Percentiles rank a stretch among this genome's conserved stretches.
phyloP scores from a whole-genome alignment of 1,139 yeast species.

The Nakaseomyces nivariensis region DNA sequence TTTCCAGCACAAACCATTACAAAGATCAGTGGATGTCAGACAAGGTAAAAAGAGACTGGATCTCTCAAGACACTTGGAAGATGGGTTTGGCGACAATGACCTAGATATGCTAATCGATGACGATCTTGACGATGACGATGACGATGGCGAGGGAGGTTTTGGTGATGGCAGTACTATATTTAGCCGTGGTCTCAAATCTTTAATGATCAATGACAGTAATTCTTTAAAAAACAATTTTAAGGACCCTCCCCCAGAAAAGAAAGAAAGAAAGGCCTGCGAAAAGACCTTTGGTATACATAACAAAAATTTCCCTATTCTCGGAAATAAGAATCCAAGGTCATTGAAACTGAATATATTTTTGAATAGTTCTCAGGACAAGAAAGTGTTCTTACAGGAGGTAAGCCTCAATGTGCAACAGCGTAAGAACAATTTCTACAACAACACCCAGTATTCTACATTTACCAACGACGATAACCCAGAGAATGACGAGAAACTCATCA shows the following conservation, averaged over 20 bases:
- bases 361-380: conserved; percentile 13
- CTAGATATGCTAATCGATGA: conserved; percentile 8
- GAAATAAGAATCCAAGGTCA: conserved; percentile 13
- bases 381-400: conserved; percentile 16
- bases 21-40: not conserved
- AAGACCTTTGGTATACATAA: conserved; percentile 4
- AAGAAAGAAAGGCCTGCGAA: not conserved
- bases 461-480: not conserved
- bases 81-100: conserved; percentile 6
- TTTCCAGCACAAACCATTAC: conserved; percentile 12
- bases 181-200: not conserved
- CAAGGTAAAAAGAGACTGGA: not conserved
- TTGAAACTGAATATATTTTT: conserved; percentile 16
- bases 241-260: not conserved
- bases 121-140: conserved; percentile 1
- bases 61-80: not conserved
- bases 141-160: conserved; percentile 4
- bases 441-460: not conserved
- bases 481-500: conserved; percentile 3
- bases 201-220: not conserved
- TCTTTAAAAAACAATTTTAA: not conserved
- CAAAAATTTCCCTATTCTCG: conserved; percentile 16
- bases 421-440: not conserved
- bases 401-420: conserved; percentile 8
- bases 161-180: not conserved